A percentile compares a stretch with the other conserved stretches of the same genome.
Evolutionary conservation across 306 rosid genomes (phyloP).

Genomic region (Senna tora): DNA sequence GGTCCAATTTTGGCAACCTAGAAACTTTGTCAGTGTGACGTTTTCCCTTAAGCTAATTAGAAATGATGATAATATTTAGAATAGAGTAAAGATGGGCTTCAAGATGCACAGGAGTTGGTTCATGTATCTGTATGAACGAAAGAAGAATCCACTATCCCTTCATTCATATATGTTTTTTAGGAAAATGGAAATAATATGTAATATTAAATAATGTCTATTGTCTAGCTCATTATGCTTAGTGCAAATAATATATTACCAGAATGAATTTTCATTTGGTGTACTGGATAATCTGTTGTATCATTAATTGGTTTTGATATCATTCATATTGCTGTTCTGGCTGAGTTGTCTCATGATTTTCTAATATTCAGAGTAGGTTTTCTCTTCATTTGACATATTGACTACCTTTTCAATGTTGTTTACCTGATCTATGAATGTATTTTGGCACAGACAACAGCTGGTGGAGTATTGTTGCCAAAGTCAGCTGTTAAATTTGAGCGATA

Average conservation of each 20-base stretch:
- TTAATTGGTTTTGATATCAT: neutral
- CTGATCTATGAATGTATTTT: conserved; percentile 22
- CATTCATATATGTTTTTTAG: neutral
- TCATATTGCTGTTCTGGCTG: neutral
- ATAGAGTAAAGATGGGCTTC: neutral
- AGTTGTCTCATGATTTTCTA: neutral
- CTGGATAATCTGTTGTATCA: neutral
- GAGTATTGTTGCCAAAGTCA: conserved; percentile 83
- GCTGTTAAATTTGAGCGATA: conserved; percentile 94
- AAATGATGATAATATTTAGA: neutral
- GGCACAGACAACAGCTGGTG: conserved; percentile 83
- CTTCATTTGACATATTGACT: conserved; percentile 15
- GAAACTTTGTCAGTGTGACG: neutral
- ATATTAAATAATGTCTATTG: neutral
- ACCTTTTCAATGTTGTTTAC: conserved; percentile 13
- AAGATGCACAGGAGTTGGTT: neutral
- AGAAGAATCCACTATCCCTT: neutral
- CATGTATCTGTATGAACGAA: neutral
- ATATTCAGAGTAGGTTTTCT: conserved; percentile 1
- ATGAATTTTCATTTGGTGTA: neutral
- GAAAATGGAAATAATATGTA: neutral
- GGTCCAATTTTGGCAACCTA: neutral
- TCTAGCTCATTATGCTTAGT: neutral
- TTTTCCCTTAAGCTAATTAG: neutral
- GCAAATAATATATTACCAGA: neutral